Percentiles rank a stretch among this genome's conserved stretches.
Conservation (phyloP, 2,329 filamentous ascomycete species). For the Sporothrix humicola region DNA sequence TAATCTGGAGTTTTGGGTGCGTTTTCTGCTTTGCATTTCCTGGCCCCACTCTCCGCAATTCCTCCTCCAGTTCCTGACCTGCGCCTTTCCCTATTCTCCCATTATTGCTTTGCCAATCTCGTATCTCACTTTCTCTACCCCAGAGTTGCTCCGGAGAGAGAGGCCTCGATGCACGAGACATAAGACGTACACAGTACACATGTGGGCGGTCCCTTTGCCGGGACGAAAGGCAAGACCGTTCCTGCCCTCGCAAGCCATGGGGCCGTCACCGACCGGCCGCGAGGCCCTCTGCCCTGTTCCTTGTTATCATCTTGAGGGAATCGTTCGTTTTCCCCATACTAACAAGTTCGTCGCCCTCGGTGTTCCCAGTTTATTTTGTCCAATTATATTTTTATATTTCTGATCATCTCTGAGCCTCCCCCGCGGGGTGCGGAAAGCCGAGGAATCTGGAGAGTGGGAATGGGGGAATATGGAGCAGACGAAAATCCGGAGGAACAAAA, state of each 20-base stretch:
- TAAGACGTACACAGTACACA: too few relatives aligned
- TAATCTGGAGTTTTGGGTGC: neutral
- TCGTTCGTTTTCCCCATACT: neutral
- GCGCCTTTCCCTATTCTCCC: neutral
- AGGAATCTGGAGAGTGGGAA: constrained; percentile 10
- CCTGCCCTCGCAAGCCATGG: too few relatives aligned
- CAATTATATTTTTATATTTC: neutral
- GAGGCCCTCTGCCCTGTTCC: neutral
- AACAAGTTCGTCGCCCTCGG: neutral
- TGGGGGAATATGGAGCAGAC: neutral
- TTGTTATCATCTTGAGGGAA: neutral
- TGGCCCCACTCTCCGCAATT: constrained; percentile 9
- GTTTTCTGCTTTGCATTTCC: neutral
- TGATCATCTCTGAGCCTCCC: neutral
- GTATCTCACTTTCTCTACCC: neutral
- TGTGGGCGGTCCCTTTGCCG: constrained; percentile 3
- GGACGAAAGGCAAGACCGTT: neutral
- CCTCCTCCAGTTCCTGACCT: neutral
- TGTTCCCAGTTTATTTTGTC: neutral
- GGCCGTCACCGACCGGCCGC: constrained; percentile 3
- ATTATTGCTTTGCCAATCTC: constrained; percentile 3
- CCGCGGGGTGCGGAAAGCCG: constrained; percentile 20
- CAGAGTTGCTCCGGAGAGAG: neutral
- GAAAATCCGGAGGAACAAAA: neutral
- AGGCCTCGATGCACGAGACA: neutral